These are phyloP conservation scores for Rhodotorula sp. DNA, from an alignment of 1,284 basidiomycete species.

Conservation along the genomic window DNA sequence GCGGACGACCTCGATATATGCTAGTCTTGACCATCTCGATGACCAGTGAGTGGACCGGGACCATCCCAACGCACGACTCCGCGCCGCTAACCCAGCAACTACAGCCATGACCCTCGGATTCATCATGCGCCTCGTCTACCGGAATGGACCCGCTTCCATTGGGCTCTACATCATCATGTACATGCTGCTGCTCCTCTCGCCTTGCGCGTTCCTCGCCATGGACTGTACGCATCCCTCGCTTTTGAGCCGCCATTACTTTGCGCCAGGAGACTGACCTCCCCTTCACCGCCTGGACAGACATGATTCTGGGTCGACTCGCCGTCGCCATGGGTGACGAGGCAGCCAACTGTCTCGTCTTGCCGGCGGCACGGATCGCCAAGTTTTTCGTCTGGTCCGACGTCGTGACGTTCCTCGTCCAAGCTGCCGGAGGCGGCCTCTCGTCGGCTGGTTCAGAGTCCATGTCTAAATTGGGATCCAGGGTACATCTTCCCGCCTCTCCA, in stretches of 20 bases:
- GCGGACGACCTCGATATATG: constrained; percentile 28
- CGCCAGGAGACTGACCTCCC: background rate
- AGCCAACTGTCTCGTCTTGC: constrained; percentile 25
- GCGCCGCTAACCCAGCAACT: background rate
- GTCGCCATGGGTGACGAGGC: constrained; percentile 12
- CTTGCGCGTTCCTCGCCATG: constrained; percentile 39
- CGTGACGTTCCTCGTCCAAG: constrained; percentile 44
- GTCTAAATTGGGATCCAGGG: background rate
- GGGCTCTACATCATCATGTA: constrained; percentile 36
- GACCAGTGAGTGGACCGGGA: constrained; percentile 12
- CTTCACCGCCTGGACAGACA: background rate
- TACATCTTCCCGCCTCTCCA: background rate
- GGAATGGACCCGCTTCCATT: background rate
- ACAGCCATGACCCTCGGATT: constrained; percentile 15
- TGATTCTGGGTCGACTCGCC: constrained; percentile 28
- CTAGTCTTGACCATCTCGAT: constrained; percentile 32
- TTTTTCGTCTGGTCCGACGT: constrained; percentile 45
- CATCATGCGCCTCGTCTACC: constrained; percentile 17
- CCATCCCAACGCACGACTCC: background rate
- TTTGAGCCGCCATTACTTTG: background rate
- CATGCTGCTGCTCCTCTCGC: constrained; percentile 25
- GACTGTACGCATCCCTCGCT: constrained; percentile 13
- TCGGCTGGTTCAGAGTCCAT: background rate
- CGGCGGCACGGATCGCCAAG: constrained; percentile 21
- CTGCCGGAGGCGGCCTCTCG: constrained; percentile 35